Conservation (phyloP, 2,329 filamentous ascomycete species). For the Botrytis paeoniae region DNA sequence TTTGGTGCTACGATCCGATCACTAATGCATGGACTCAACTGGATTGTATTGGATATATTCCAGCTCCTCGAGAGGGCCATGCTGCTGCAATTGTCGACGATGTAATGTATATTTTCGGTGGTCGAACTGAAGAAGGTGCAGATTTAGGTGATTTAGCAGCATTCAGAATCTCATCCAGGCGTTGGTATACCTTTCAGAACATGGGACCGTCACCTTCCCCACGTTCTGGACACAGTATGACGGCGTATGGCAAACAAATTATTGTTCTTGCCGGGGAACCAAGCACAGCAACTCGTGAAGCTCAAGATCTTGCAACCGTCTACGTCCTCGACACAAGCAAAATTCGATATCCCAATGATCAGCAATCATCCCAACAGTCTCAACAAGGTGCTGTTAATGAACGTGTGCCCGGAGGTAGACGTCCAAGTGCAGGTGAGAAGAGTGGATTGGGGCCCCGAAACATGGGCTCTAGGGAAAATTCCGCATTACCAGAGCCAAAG, state of each 20-base stretch:
- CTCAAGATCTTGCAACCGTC: slow-evolving; percentile 80
- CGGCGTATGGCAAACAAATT: slow-evolving; percentile 85
- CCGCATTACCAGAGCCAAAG: slow-evolving; percentile 44
- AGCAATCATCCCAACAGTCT: slow-evolving; percentile 40
- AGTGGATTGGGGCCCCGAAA: slow-evolving; percentile 30
- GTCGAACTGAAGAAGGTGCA: slow-evolving; percentile 86
- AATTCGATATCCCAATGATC: slow-evolving; percentile 90
- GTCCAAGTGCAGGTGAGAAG: slow-evolving; percentile 46
- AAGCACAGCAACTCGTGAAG: slow-evolving; percentile 77
- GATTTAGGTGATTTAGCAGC: slow-evolving; percentile 93
- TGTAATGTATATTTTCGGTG: slow-evolving; percentile 99
- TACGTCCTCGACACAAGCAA: slow-evolving; percentile 94
- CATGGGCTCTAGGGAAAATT: slow-evolving; percentile 34
- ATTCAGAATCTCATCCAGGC: slow-evolving; percentile 73
- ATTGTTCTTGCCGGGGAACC: slow-evolving; percentile 93
- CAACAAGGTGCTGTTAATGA: slow-evolving; percentile 42
- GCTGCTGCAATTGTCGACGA: slow-evolving; percentile 91
- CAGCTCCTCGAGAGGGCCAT: slow-evolving; percentile 88
- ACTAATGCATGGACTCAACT: slow-evolving; percentile 81
- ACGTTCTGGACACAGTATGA: slow-evolving; percentile 96
- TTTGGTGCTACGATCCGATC: slow-evolving; percentile 90
- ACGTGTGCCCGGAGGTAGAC: slow-evolving; percentile 38
- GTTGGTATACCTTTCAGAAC: slow-evolving; percentile 99
- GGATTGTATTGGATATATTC: slow-evolving; percentile 97
- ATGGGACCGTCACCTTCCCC: slow-evolving; percentile 96